Base-by-base conservation (phyloP, 208 protist genomes). In the Acanthamoeba healyi region DNA sequence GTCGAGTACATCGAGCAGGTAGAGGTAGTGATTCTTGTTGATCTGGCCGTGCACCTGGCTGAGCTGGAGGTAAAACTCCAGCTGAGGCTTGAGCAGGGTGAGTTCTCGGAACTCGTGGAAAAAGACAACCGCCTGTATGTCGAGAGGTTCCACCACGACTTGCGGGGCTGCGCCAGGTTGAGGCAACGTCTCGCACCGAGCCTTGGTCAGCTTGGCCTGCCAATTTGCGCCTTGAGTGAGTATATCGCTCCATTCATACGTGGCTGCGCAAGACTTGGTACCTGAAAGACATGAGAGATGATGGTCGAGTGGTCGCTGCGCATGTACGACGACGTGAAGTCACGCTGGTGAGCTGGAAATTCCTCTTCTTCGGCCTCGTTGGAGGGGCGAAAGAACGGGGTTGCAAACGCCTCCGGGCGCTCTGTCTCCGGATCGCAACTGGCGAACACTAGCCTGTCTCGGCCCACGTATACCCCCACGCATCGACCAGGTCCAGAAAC, bases 1-100 rank as follows among this genome's bases (percentile, higher is more conserved):
- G 36, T 91, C 84, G 54, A 91, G 54, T 29, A 91, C 84, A 72
- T 61, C 38, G 12, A 91, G 42, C 19, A 91, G 46, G 58, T 72
- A 91, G 58, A 91, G 32, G 84, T 91, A 91, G 24, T 91, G 84
- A 36, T 91, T 61, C 40, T 91, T 91, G 84, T 91, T 91, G 42
- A 91, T 61, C 24, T 91, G 54, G 36, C 44, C 44, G 7, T 34
- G 32, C 38, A 91, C 84, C 29, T 91, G 49, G 46, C 84, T 91
- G 46, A 91, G 32, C 40, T 91, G 44, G 26, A 70, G n/a, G 24
- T 70, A 91, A 34, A 91, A 91, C 58, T 91, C 84, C 32, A 91
- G 56, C 29, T 91, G 84, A 17, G 84, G 84, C 42, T 70, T 91
- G 24, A 91, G 42, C 36, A 70, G 40, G 19, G 84, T 91, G 49